Base-by-base conservation (phyloP, 768 basidiomycete species). In the Hypsizygus marmoreus region DNA sequence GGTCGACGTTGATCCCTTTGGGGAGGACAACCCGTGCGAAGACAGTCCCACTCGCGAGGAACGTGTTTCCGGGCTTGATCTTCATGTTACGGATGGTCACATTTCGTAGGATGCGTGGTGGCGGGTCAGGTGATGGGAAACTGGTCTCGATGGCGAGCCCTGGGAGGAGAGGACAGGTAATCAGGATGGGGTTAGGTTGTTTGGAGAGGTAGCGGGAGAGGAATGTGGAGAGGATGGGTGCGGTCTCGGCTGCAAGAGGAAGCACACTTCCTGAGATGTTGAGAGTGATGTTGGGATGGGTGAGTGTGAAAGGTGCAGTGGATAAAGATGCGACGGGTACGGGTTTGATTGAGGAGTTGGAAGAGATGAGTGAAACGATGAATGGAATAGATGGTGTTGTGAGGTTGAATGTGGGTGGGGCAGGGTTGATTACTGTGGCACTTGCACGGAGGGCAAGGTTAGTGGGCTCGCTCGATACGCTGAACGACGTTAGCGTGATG, bases 81-180 rank as follows among this genome's bases (percentile, higher is more conserved):
- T 77, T 79, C 90, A 92, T 91, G 57, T 87, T 75, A 32, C 73
- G 74, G 49, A 92, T 84, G 3, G 86, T 86, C 32, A 92, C 83
- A 51, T 88, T 71, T 10, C 78, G 79, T 11, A 93, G 71, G 26
- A 93, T 68, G 20, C 77, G 70, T 1, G 91, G 89, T 19, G 72
- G 75, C 4, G 82, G 80, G 35, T 71, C 62, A 1, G 85, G 86
- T 1, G 78, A 76, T 2, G 90, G 91, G 56, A 92, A 91, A 1
- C 68, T 62, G 13, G 79, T 69, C 20, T 75, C 57, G 8, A 80
- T 53, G 16, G 66, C 51, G 20, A 84, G 57, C 26, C 62, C 70
- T 0, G 82, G 77, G 43, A 83, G 56, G n/a, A 84, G 62, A 0
- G 81, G 73, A 1, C 79, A 72, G 0, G 77, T 73, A 34, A 91